Base-by-base conservation (phyloP, 1,139 yeast genomes). In the Candida gigantensis region DNA sequence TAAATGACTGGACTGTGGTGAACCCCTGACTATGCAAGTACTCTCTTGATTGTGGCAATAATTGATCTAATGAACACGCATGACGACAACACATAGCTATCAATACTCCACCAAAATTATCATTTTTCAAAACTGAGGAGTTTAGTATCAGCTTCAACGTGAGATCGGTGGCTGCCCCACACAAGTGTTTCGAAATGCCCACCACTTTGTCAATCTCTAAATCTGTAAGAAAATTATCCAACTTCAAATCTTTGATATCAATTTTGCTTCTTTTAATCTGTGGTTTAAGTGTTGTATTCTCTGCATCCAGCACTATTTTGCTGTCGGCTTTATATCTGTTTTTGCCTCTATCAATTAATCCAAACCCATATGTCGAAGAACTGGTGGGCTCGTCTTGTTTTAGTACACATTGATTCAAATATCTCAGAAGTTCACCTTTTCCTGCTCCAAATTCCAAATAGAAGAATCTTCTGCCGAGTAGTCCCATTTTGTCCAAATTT, bases 51-150 rank as follows among this genome's bases (percentile, higher is more conserved):
- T 77, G 62, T 37, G 77, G 67, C 50, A 82, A 53, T 30, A 84
- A 51, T 57, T 74, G 75, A 7, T 66, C 61, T 36, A 72, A 72
- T 17, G 67, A 57, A 52, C 97, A 89, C n/a, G 82, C 81, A 53
- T 89, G 97, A 42, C 97, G 72, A 58, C 97, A 89, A 53, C 97
- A 89, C 86, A 89, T 81, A n/a, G 97, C 97, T 30, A 89, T 86
- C 29, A 84, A 62, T 41, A 84, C 57, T 0, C 94, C 95, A 2
- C 63, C 58, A 36, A 79, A 58, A 18, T 40, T 42, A 1, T 35
- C 34, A 5, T 30, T 31, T 1, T 37, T 32, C 11, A 55, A 26
- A 19, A 64, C 34, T 2, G 46, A 27, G 17, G 78, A 72, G 40
- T 79, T 81, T 20, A 71, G 44, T 2, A 87, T 55, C 64, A 89